phyloP scores from a whole-genome alignment of 1,284 basidiomycete genomes.

The Ustilago shanxiensis region DNA sequence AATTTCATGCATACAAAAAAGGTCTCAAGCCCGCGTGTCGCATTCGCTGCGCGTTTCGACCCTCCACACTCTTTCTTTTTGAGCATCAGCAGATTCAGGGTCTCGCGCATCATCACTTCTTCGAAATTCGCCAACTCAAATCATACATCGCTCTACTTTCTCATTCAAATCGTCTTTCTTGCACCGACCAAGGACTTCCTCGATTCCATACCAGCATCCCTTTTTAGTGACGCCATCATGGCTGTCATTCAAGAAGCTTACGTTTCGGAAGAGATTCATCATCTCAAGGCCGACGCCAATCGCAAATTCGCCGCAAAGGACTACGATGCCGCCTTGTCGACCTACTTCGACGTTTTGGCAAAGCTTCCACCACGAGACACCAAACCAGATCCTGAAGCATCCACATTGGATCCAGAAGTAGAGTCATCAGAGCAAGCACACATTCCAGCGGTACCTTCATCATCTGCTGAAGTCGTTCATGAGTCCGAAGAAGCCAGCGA shows the following conservation, averaged over 20 bases:
- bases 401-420: background rate
- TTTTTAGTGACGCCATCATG: conserved; percentile 9
- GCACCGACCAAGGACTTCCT: background rate
- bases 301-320: conserved; percentile 40
- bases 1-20: background rate
- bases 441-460: background rate
- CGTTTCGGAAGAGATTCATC: conserved; percentile 45
- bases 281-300: conserved; percentile 55
- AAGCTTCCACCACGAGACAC: conserved; percentile 35
- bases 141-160: background rate
- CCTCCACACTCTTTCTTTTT: background rate
- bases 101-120: background rate
- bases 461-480: background rate
- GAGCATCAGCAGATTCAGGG: too few species aligned
- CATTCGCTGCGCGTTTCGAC: background rate
- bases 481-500: background rate
- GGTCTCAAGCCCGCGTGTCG: conserved; percentile 2
- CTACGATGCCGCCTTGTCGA: conserved; percentile 50
- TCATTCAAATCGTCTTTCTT: background rate
- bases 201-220: background rate
- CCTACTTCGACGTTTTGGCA: conserved; percentile 53
- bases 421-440: background rate
- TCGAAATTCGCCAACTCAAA: conserved; percentile 3
- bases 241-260: conserved; percentile 35
- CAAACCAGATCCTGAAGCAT: background rate